Base-by-base conservation (phyloP, 1,284 basidiomycete species). In the Porogramme epimiltina region DNA sequence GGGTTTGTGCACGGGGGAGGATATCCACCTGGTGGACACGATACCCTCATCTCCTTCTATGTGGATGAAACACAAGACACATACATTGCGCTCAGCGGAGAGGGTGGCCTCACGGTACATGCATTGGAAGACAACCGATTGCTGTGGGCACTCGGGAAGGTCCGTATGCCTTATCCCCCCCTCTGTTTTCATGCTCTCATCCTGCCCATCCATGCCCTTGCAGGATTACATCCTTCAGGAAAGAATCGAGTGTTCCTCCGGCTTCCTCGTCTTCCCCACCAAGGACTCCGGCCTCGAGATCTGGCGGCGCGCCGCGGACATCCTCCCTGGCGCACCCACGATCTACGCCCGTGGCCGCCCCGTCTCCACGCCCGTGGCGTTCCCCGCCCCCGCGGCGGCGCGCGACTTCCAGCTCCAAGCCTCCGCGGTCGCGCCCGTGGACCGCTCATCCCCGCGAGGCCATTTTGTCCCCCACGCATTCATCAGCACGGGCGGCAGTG, bases 381-480 rank as follows among this genome's bases (percentile, higher is more conserved):
- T 48, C 2, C 54, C 56, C 4, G 55, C 60, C 11, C 39, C 52
- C 4, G 40, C 58, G 22, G 61, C 64, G 3, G 43, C 51, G 4
- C 55, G 55, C 13, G 48, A 50, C 18, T 47, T 47, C 33, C 64
- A 65, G 39, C 46, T 54, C n/a, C 45, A 47, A 15, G 56, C 47
- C 15, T 48, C 55, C 2, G 28, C 39, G n/a, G 34, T 45, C 36
- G 54, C 54, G 6, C 44, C 51, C 6, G 34, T 33, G 36, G 28
- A 10, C 42, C 13, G 5, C 42, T 19, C n/a, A 13, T 6, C 34
- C 9, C 9, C 34, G 13, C 60, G 63, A 10, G 63, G 63, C 2
- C 54, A 58, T 11, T 64, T 58, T 42, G 45, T 55, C 16, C 62
- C 62, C 3, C 61, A 66, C 42, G 62, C 58, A 18, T 62, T 55